Evolutionary conservation across 495 filamentous ascomycete species (phyloP).

Genomic region (Penicillium cinerascens): DNA sequence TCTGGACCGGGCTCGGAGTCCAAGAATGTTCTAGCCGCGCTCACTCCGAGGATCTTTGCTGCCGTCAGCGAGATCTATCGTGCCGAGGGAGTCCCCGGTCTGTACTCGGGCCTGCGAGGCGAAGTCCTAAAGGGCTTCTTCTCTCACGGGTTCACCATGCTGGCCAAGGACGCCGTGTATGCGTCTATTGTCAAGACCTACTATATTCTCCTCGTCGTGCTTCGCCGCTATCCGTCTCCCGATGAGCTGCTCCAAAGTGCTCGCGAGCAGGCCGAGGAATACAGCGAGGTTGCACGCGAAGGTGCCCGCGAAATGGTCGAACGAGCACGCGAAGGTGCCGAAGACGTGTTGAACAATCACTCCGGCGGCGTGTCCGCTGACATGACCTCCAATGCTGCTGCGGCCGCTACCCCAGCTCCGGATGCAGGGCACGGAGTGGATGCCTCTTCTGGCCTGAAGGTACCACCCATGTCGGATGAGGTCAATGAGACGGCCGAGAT

Average conservation of each 20-base stretch:
- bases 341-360: slow-evolving; percentile 24
- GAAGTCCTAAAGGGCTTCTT: slow-evolving; percentile 85
- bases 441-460: slow-evolving; percentile 21
- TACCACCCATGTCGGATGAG: slow-evolving; percentile 20
- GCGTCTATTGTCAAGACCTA: slow-evolving; percentile 68
- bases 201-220: slow-evolving; percentile 41
- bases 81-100: slow-evolving; percentile 61
- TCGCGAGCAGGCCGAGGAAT: slow-evolving; percentile 44
- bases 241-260: slow-evolving; percentile 42
- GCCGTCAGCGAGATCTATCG: slow-evolving; percentile 60
- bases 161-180: slow-evolving; percentile 81
- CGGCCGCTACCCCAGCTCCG: slow-evolving; percentile 7
- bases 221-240: slow-evolving; percentile 41
- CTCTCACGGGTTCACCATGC: slow-evolving; percentile 84
- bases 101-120: slow-evolving; percentile 75
- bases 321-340: slow-evolving; percentile 26
- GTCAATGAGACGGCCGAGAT: slow-evolving; percentile 46
- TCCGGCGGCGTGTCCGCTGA: slow-evolving; percentile 31
- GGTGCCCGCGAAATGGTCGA: slow-evolving; percentile 39
- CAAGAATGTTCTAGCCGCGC: slow-evolving; percentile 5
- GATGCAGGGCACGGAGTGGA: slow-evolving; percentile 16
- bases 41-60: slow-evolving; percentile 56
- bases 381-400: slow-evolving; percentile 28
- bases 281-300: slow-evolving; percentile 41
- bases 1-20: not conserved